Evolutionary conservation across 495 filamentous ascomycete species (phyloP).

Genomic region (Talaromyces proteolyticus): DNA sequence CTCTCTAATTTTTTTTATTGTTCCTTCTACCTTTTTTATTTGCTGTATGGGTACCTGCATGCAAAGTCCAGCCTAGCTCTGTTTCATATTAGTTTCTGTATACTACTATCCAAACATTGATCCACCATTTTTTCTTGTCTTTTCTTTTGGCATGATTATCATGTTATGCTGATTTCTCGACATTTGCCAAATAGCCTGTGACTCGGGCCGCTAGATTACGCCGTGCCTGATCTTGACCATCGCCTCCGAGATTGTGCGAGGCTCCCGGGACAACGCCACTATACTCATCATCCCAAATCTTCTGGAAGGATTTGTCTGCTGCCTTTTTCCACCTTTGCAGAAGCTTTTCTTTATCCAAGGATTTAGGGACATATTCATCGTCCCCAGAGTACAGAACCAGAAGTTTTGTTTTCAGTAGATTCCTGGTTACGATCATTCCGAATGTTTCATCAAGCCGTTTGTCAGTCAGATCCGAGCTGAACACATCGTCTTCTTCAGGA

Average conservation of each 20-base stretch:
- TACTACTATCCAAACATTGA: not conserved
- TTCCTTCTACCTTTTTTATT: not conserved
- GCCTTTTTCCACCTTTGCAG: conserved; percentile 65
- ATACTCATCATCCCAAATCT: conserved; percentile 42
- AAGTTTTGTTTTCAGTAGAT: conserved; percentile 45
- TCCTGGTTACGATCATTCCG: conserved; percentile 49
- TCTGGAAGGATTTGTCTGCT: conserved; percentile 33
- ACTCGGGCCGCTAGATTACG: conserved; percentile 49
- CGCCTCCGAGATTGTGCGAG: conserved; percentile 52
- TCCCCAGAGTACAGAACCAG: conserved; percentile 56
- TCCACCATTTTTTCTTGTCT: no score
- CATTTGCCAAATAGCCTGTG: conserved; percentile 44
- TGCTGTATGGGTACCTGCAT: not conserved
- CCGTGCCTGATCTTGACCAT: conserved; percentile 31
- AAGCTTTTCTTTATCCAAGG: conserved; percentile 58
- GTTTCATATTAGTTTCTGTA: not conserved
- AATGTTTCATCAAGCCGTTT: conserved; percentile 55
- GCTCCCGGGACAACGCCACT: conserved; percentile 57
- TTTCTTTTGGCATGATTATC: not conserved
- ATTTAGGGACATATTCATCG: conserved; percentile 65
- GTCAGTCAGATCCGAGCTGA: conserved; percentile 70
- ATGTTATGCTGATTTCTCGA: conserved; percentile 19
- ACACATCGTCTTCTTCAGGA: conserved; percentile 79
- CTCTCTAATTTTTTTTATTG: not conserved
- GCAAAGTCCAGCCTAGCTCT: not conserved